phyloP scores from a whole-genome alignment of 306 rosid species.

The Mucuna pruriens region DNA sequence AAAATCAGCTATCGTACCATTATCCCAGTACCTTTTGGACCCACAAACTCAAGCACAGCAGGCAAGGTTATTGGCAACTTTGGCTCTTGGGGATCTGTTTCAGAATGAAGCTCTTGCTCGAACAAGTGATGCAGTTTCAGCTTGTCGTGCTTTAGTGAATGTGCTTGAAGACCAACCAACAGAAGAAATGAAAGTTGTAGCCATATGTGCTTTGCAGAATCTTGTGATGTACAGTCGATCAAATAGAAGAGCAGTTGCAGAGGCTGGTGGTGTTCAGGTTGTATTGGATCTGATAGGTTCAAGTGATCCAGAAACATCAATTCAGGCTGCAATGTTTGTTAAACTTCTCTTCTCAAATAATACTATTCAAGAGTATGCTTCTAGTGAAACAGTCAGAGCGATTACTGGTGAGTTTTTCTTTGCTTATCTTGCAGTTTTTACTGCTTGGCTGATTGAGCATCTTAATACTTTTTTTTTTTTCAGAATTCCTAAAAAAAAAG shows the following conservation, averaged over 20 bases:
- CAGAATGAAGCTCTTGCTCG: constrained; percentile 98
- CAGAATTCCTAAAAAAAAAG: background rate
- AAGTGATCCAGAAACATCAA: constrained; percentile 88
- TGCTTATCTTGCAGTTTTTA: constrained; percentile 30
- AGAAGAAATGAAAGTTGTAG: constrained; percentile 99
- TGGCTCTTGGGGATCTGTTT: constrained; percentile 96
- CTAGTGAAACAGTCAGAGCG: constrained; percentile 97
- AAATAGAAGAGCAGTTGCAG: constrained; percentile 98
- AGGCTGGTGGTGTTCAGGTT: constrained; percentile 99
- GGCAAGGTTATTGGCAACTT: constrained; percentile 92
- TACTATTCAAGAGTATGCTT: constrained; percentile 98
- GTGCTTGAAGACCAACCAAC: constrained; percentile 99
- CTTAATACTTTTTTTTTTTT: background rate
- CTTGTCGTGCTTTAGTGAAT: constrained; percentile 96
- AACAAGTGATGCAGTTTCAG: constrained; percentile 92
- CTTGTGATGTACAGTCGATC: constrained; percentile 98
- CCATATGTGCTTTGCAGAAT: constrained; percentile 97
- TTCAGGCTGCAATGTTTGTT: constrained; percentile 97
- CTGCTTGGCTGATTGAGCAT: background rate
- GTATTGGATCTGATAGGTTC: constrained; percentile 96
- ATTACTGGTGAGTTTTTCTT: constrained; percentile 80
- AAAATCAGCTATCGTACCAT: constrained; percentile 84
- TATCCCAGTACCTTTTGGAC: constrained; percentile 97
- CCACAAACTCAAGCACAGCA: constrained; percentile 99
- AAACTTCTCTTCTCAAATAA: constrained; percentile 96